These are phyloP conservation scores for Cucumis hystrix DNA, from an alignment of 306 rosid genomes.

Conservation along the genomic window DNA sequence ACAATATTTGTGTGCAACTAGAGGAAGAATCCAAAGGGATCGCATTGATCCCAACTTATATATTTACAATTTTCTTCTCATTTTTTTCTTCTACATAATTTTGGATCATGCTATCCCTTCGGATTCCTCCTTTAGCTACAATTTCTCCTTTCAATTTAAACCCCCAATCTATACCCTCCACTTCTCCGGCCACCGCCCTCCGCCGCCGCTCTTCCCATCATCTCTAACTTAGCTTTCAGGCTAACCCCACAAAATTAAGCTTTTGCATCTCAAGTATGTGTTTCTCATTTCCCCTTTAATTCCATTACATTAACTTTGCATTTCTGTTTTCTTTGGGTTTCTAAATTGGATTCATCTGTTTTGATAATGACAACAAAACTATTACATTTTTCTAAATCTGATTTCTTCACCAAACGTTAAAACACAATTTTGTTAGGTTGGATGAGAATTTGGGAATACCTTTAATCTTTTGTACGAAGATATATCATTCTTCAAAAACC, in stretches of 20 bases:
- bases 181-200: neutral
- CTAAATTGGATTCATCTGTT: neutral
- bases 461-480: too few species aligned
- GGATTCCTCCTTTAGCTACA: conserved; percentile 5
- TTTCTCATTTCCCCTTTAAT: neutral
- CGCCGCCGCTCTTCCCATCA: neutral
- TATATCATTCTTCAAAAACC: too few species aligned
- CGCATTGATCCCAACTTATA: conserved; percentile 21
- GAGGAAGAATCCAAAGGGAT: conserved; percentile 35
- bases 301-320: neutral
- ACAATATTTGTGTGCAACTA: neutral
- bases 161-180: too few species aligned
- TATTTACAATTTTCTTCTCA: neutral
- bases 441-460: too few species aligned
- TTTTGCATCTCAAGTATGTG: neutral
- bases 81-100: neutral
- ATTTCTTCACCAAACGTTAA: neutral
- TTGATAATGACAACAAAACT: neutral
- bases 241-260: neutral
- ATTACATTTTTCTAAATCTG: neutral
- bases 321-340: neutral
- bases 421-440: too few species aligned
- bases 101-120: conserved; percentile 13
- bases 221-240: neutral
- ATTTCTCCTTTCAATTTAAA: neutral